Base-by-base conservation (phyloP, 768 basidiomycete genomes). In the Lactarius deliciosus region DNA sequence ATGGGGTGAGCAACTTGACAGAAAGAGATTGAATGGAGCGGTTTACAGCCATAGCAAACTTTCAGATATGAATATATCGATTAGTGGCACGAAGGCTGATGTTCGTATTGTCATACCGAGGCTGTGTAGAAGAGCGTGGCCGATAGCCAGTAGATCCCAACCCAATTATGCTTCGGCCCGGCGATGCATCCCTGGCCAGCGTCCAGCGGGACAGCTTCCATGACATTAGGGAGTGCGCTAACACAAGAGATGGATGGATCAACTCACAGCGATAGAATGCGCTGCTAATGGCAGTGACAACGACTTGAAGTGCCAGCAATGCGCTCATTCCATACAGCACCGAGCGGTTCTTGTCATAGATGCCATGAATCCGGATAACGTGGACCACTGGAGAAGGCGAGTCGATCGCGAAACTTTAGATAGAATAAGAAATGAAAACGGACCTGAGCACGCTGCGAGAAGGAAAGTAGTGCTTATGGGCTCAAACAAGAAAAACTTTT, bases 111-210 rank as follows among this genome's bases (percentile, higher is more conserved):
- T 65, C 83, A 65, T 76, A 91, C 86, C n/a, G 89, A 87, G 55
- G 78, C 81, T 25, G 83, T 84, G 78, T 88, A 91, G 25, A 92
- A 82, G 43, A 91, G 50, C 43, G 92, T 92, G 32, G 90, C 88
- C 0, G 84, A 84, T 8, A 89, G 76, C 92, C 92, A 94, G 81
- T 94, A 94, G 69, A 94, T 84, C 57, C 86, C 92, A 60, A 93
- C 89, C 91, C 91, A 94, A 76, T 83, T 86, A 70, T 83, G 77
- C 70, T 86, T 86, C 22, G 92, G 92, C 36, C 91, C 92, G 5
- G 92, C 90, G 67, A 94, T 93, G 77, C 92, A 94, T 0, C 92
- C 92, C 72, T 94, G 92, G 43, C 88, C 89, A 4, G 75, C 80
- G n/a, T 76, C 70, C 34, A 94, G 83, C 32, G 90, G 89, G 3